Percentiles rank a stretch among this genome's conserved stretches.
Evolutionary conservation across 495 filamentous ascomycete genomes (phyloP).

Genomic region (Cercophora scortea): DNA sequence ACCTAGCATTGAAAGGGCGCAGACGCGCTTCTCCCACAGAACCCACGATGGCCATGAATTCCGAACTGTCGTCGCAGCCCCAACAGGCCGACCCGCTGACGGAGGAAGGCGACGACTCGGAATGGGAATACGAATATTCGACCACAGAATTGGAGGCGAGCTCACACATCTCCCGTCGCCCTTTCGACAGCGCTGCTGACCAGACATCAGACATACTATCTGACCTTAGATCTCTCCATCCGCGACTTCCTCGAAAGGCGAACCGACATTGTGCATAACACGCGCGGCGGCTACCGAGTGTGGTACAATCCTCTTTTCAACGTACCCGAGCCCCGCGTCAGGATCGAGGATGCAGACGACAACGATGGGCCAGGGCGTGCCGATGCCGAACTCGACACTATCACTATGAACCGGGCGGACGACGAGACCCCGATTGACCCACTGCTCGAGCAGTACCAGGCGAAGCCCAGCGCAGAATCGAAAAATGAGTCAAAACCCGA

Average conservation of each 20-base stretch:
- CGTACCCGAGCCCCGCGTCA: constrained; percentile 11
- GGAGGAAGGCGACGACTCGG: constrained; percentile 45
- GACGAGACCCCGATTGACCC: constrained; percentile 12
- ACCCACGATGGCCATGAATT: too few relatives aligned
- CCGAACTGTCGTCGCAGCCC: not conserved
- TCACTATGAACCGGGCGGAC: constrained; percentile 10
- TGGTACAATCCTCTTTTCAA: constrained; percentile 31
- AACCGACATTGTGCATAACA: constrained; percentile 20
- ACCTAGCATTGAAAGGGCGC: too few relatives aligned
- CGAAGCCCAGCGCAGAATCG: not conserved
- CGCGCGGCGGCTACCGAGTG: constrained; percentile 22
- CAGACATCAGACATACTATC: constrained; percentile 41
- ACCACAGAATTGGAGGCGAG: constrained; percentile 44
- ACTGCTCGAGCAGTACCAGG: constrained; percentile 2
- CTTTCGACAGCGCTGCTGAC: not conserved
- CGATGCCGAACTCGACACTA: constrained; percentile 19
- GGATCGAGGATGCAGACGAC: constrained; percentile 20
- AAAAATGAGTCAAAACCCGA: not conserved
- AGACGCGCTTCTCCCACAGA: too few relatives aligned
- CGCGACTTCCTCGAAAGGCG: constrained; percentile 35
- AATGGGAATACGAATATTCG: constrained; percentile 55
- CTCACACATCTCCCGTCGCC: not conserved
- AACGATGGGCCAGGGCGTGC: constrained; percentile 24
- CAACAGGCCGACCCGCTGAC: not conserved
- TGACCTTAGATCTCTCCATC: constrained; percentile 47